These are phyloP conservation scores for Proliferodiscus dingleyae DNA, from an alignment of 2,329 filamentous ascomycete genomes.

Conservation along the genomic window DNA sequence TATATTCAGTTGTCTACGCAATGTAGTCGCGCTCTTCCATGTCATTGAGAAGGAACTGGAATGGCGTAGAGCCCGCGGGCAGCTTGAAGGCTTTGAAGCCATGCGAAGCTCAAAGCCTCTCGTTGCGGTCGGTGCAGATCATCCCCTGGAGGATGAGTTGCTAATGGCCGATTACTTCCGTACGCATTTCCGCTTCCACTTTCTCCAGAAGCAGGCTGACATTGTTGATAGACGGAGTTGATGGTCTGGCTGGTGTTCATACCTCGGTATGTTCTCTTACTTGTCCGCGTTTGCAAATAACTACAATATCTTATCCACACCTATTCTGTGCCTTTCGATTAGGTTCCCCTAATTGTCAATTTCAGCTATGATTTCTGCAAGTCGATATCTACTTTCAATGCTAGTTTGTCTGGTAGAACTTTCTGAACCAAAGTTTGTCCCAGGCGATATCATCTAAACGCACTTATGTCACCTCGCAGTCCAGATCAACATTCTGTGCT, in stretches of 20 bases:
- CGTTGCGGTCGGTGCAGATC: constrained; percentile 80
- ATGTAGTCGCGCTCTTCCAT: constrained; percentile 86
- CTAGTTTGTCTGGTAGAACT: too few relatives aligned
- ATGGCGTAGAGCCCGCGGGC: constrained; percentile 70
- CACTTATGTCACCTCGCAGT: too few relatives aligned
- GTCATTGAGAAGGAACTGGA: constrained; percentile 82
- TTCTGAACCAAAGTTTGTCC: too few relatives aligned
- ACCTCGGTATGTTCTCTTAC: constrained; percentile 38
- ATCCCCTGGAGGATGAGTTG: constrained; percentile 77
- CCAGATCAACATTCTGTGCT: too few relatives aligned
- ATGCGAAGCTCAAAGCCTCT: constrained; percentile 72
- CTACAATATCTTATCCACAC: neutral
- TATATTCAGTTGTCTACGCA: constrained; percentile 67
- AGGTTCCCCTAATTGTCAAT: constrained; percentile 14
- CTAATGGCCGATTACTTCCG: constrained; percentile 85
- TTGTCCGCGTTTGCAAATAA: neutral
- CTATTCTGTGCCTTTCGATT: neutral
- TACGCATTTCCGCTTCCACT: constrained; percentile 39
- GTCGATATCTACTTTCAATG: too few relatives aligned
- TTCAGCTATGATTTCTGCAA: too few relatives aligned
- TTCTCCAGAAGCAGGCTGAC: constrained; percentile 9
- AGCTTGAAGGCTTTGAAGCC: constrained; percentile 64
- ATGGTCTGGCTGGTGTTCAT: constrained; percentile 75
- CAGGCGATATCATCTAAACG: too few relatives aligned
- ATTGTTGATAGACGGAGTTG: constrained; percentile 56